Evolutionary conservation across 2,329 filamentous ascomycete genomes (phyloP).

Genomic region (Pyrenochaeta sp.): DNA sequence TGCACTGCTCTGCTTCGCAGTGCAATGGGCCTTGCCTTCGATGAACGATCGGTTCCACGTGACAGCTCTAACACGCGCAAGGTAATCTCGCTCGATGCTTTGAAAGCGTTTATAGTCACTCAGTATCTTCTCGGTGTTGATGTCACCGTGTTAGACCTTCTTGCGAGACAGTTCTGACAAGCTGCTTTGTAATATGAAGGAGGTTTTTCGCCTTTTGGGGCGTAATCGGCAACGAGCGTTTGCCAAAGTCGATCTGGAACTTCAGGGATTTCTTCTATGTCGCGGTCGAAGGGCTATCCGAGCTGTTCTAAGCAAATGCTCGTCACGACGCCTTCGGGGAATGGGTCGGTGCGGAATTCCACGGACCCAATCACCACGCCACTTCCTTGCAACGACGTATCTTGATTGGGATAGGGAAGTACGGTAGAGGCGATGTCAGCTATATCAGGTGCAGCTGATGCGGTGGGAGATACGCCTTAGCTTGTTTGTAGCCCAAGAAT

Average conservation of each 20-base stretch:
- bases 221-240: conserved; percentile 12
- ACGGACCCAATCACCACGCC: conserved; percentile 3
- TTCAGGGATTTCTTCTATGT: not conserved
- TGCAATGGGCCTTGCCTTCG: not conserved
- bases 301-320: conserved; percentile 3
- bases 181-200: conserved; percentile 2
- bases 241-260: conserved; percentile 10
- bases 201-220: not conserved
- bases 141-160: not conserved
- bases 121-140: conserved; percentile 1
- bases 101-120: not conserved
- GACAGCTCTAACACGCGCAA: conserved; percentile 9
- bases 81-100: conserved; percentile 3
- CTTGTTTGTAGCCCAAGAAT: not conserved
- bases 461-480: no score
- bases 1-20: not conserved
- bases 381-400: conserved; percentile 1
- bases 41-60: conserved; percentile 13
- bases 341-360: conserved; percentile 3
- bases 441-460: not conserved
- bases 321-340: conserved; percentile 10
- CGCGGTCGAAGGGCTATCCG: conserved; percentile 5
- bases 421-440: not conserved
- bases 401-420: not conserved
- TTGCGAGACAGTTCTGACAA: not conserved